phyloP scores from a whole-genome alignment of 352 stramenopile species.

The Globisporangium heterothallicum region DNA sequence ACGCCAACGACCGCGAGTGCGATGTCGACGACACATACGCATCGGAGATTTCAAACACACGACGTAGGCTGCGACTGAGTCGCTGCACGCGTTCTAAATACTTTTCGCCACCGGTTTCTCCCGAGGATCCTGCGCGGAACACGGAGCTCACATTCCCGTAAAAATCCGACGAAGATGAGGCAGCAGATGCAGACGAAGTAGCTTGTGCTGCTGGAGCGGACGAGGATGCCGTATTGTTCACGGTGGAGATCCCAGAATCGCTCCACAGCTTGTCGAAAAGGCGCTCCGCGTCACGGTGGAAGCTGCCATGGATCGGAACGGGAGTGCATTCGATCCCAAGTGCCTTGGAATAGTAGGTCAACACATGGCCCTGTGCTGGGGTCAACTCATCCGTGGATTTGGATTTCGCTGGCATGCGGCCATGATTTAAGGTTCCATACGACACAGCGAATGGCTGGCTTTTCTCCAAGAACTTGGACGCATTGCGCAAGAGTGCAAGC shows the following conservation, averaged over 20 bases:
- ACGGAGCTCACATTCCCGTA: conserved; percentile 30
- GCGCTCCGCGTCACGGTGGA: conserved; percentile 76
- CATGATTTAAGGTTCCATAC: conserved; percentile 26
- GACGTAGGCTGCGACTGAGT: conserved; percentile 60
- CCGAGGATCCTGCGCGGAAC: conserved; percentile 20
- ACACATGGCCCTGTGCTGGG: conserved; percentile 58
- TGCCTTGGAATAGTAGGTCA: conserved; percentile 78
- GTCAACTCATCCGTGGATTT: conserved; percentile 36
- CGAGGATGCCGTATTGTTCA: conserved; percentile 10
- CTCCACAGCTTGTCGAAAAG: conserved; percentile 81
- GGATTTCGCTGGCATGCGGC: conserved; percentile 13
- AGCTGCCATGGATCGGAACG: conserved; percentile 64
- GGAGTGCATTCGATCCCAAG: conserved; percentile 65
- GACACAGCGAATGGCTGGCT: conserved; percentile 60
- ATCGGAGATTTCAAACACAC: conserved; percentile 83
- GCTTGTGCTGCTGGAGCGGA: too few relatives aligned
- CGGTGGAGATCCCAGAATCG: conserved; percentile 28
- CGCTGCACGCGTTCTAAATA: conserved; percentile 56
- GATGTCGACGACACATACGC: conserved; percentile 77
- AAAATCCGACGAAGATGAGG: conserved; percentile 15
- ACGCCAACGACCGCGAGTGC: conserved; percentile 39
- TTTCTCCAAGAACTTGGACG: conserved; percentile 62
- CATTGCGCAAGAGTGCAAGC: conserved; percentile 49
- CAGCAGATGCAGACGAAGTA: conserved; percentile 16
- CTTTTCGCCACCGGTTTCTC: conserved; percentile 16